Conservation (phyloP, 441 rosid species). For the Croton setiger region DNA sequence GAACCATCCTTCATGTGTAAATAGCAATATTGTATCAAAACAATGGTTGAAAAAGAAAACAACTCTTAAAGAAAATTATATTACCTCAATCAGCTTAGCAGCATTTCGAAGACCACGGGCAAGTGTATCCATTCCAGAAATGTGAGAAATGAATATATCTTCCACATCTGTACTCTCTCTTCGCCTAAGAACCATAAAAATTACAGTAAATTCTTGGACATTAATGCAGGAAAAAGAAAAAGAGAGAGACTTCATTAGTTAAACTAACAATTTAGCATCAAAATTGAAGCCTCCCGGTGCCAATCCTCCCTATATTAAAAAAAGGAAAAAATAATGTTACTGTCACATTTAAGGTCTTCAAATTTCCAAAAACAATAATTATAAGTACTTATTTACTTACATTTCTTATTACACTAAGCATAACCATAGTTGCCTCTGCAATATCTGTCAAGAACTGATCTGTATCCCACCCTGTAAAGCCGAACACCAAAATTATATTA, state of each 20-base stretch:
- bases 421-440: constrained; percentile 88
- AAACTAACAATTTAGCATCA: constrained; percentile 86
- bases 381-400: constrained; percentile 44
- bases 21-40: too few species aligned
- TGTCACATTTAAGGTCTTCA: too few species aligned
- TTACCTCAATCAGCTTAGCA: constrained; percentile 75
- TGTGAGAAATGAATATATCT: constrained; percentile 90
- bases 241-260: too few species aligned
- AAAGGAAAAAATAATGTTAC: constrained; percentile 11
- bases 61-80: too few species aligned
- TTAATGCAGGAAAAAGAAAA: background rate
- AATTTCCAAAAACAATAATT: too few species aligned
- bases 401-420: constrained; percentile 86
- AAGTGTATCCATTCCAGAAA: constrained; percentile 90
- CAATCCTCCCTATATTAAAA: constrained; percentile 64
- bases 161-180: constrained; percentile 98
- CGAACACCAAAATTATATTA: too few species aligned
- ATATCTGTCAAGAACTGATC: constrained; percentile 91
- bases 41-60: too few species aligned
- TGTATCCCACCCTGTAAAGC: constrained; percentile 99
- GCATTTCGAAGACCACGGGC: constrained; percentile 94
- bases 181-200: constrained; percentile 44
- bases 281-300: constrained; percentile 99
- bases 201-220: background rate
- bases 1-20: constrained; percentile 60